Conservation (phyloP, 2,329 filamentous ascomycete genomes). For the Sporothrix globosa region DNA sequence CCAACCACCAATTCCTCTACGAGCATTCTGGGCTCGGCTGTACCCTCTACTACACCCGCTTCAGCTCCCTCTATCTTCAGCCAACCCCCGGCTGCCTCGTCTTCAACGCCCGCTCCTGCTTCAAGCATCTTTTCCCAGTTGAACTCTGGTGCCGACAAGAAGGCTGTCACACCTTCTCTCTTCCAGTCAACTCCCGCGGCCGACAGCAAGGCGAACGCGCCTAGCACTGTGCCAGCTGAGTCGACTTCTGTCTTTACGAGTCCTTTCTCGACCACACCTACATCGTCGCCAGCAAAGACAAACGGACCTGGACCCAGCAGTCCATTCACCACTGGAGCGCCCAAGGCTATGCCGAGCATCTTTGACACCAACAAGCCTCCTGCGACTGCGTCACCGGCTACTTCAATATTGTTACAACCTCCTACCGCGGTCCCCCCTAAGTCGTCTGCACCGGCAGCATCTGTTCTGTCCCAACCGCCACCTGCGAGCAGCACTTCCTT, state of each 20-base stretch:
- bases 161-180: not conserved
- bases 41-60: not conserved
- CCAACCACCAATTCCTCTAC: not conserved
- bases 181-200: constrained; percentile 13
- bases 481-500: not conserved
- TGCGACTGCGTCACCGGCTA: not conserved
- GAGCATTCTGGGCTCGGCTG: not conserved
- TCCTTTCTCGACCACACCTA: constrained; percentile 9
- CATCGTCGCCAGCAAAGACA: not conserved
- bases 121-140: constrained; percentile 19
- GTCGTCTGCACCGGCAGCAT: not conserved
- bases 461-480: not conserved
- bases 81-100: not conserved
- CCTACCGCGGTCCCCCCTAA: not conserved
- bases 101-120: not conserved
- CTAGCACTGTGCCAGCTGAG: not conserved
- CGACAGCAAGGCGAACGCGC: not conserved
- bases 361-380: constrained; percentile 20
- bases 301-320: not conserved
- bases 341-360: constrained; percentile 2
- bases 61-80: not conserved
- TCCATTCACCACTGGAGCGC: not conserved
- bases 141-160: not conserved
- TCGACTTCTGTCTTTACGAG: not conserved
- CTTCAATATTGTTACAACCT: not conserved